phyloP scores from a whole-genome alignment of 371 early-diverging fungal species.

The Mortierella sp. region DNA sequence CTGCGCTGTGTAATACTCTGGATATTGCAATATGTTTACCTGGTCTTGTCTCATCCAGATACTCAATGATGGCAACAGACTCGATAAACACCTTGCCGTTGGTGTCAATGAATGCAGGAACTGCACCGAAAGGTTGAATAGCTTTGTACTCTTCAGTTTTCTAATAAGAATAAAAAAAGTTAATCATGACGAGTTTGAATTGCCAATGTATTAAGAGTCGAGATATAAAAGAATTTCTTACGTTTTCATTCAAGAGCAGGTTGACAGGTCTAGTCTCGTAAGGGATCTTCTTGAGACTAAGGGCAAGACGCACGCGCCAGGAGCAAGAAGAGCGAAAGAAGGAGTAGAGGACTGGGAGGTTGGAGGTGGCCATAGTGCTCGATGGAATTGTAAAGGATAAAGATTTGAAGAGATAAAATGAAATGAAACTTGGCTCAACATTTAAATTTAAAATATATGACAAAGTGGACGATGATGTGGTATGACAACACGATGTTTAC shows the following conservation, averaged over 20 bases:
- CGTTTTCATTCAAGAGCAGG: constrained; percentile 79
- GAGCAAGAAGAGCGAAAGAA: constrained; percentile 83
- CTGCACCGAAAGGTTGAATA: constrained; percentile 75
- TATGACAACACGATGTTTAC: background rate
- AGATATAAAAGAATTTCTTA: constrained; percentile 21
- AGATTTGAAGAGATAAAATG: background rate
- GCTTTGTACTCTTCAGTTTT: constrained; percentile 63
- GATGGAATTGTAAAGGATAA: background rate
- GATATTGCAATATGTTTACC: constrained; percentile 34
- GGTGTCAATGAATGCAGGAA: constrained; percentile 78
- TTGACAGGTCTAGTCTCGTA: constrained; percentile 75
- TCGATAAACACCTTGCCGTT: constrained; percentile 72
- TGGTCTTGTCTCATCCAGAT: constrained; percentile 86
- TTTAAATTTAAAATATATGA: too few relatives aligned
- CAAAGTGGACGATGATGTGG: background rate
- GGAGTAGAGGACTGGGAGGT: constrained; percentile 63
- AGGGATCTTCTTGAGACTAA: constrained; percentile 77
- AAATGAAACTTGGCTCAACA: background rate
- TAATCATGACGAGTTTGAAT: too few relatives aligned
- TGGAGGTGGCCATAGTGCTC: background rate
- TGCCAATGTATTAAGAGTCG: too few relatives aligned
- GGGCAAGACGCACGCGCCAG: constrained; percentile 82
- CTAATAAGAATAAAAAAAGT: constrained; percentile 34
- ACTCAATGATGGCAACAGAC: constrained; percentile 89
- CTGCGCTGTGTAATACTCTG: too few relatives aligned